Percentiles rank a stretch among this genome's conserved stretches.
Evolutionary conservation across 1,284 basidiomycete species (phyloP).

Genomic region (Sporisorium reilianum): DNA sequence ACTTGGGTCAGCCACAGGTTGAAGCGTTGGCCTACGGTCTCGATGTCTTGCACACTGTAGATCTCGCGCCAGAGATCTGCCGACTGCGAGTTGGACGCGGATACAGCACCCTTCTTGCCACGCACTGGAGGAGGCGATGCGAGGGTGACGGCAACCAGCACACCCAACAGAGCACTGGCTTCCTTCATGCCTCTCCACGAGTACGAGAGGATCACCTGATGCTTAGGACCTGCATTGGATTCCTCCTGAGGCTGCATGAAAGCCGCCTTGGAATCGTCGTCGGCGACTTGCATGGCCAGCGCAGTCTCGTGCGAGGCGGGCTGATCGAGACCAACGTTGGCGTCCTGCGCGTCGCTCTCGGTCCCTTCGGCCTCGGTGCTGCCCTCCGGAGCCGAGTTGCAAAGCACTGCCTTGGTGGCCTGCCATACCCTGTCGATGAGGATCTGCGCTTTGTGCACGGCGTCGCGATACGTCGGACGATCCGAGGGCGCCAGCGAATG

Average conservation of each 20-base stretch:
- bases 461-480: slow-evolving; percentile 21
- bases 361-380: slow-evolving; percentile 22
- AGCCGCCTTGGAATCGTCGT: slow-evolving; percentile 39
- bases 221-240: slow-evolving; percentile 56
- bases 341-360: slow-evolving; percentile 17
- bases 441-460: slow-evolving; percentile 52
- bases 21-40: slow-evolving; percentile 64
- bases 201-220: slow-evolving; percentile 69
- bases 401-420: slow-evolving; percentile 65
- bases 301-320: slow-evolving; percentile 54
- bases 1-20: slow-evolving; percentile 67
- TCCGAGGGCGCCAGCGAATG: slow-evolving; percentile 20
- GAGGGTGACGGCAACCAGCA: slow-evolving; percentile 54
- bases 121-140: slow-evolving; percentile 18
- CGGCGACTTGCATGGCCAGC: slow-evolving; percentile 55
- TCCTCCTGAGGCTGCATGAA: slow-evolving; percentile 47
- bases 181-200: slow-evolving; percentile 70
- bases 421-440: slow-evolving; percentile 65
- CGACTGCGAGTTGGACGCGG: slow-evolving; percentile 10
- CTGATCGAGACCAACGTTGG: slow-evolving; percentile 43
- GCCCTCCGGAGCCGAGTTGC: slow-evolving; percentile 66
- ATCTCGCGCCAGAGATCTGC: slow-evolving; percentile 36
- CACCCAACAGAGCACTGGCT: slow-evolving; percentile 67
- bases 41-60: slow-evolving; percentile 35
- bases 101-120: slow-evolving; percentile 12